These are phyloP conservation scores for Fistulifera solaris DNA, from an alignment of 108 stramenopile genomes.

Conservation along the genomic window DNA sequence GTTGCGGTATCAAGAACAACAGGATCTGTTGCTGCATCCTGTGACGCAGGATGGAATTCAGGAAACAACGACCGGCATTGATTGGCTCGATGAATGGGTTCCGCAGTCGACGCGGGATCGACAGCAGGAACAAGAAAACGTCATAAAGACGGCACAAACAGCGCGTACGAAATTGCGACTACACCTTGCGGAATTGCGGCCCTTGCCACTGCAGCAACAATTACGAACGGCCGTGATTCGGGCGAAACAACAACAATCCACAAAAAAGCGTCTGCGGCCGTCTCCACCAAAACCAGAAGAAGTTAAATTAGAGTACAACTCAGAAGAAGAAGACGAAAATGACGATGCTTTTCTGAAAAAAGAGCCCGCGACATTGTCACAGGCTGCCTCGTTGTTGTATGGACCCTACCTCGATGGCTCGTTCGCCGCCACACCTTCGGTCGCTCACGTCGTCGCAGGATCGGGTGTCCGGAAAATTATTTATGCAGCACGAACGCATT, in stretches of 20 bases:
- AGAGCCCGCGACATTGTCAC: background rate
- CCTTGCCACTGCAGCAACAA: background rate
- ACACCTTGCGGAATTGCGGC: conserved; percentile 5
- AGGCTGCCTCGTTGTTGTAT: conserved; percentile 16
- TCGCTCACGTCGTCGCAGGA: background rate
- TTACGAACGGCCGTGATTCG: background rate
- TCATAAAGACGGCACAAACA: conserved; percentile 6
- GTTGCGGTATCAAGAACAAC: conserved; percentile 46
- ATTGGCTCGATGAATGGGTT: conserved; percentile 72
- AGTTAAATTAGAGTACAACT: conserved; percentile 45
- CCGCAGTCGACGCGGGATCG: conserved; percentile 16
- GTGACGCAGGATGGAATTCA: background rate
- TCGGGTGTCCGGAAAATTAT: conserved; percentile 60
- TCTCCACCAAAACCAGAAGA: no score
- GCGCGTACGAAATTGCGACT: conserved; percentile 1
- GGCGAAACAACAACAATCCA: background rate
- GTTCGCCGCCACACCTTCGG: background rate
- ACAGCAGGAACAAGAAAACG: conserved; percentile 4
- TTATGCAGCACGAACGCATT: conserved; percentile 92
- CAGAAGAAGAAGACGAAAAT: conserved; percentile 48
- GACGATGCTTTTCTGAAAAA: background rate
- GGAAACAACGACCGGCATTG: conserved; percentile 23
- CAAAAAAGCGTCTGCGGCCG: conserved; percentile 15
- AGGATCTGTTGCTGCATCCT: conserved; percentile 13
- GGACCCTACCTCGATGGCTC: conserved; percentile 54